Evolutionary conservation across 495 filamentous ascomycete genomes (phyloP).

Genomic region (Stereocaulon alpinum): DNA sequence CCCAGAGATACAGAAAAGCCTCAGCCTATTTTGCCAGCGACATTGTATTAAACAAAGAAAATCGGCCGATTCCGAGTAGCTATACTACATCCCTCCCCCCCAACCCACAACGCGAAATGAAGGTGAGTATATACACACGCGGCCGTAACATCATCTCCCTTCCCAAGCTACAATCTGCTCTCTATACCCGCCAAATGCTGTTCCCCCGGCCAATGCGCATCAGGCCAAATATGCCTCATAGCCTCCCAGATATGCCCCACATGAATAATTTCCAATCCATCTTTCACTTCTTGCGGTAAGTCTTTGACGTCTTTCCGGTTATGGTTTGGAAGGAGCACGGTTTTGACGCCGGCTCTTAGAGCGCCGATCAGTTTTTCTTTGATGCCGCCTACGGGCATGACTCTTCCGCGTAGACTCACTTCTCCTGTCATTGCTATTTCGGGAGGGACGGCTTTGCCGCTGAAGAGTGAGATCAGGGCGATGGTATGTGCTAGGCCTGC

Average conservation of each 20-base stretch:
- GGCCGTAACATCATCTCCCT: not conserved
- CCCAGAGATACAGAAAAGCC: too few relatives aligned
- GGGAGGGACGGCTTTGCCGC: conserved; percentile 76
- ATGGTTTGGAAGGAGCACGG: conserved; percentile 74
- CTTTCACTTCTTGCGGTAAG: conserved; percentile 78
- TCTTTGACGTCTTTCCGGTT: conserved; percentile 94
- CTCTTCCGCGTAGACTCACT: conserved; percentile 75
- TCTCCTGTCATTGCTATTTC: conserved; percentile 98
- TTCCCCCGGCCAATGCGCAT: conserved; percentile 67
- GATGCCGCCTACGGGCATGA: conserved; percentile 88
- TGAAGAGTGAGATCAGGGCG: conserved; percentile 85
- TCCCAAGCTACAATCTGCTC: conserved; percentile 45
- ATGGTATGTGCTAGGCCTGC: conserved; percentile 92
- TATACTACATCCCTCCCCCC: too few relatives aligned
- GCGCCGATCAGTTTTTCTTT: conserved; percentile 99
- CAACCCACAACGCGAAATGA: not conserved
- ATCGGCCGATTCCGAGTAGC: too few relatives aligned
- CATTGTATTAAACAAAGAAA: too few relatives aligned
- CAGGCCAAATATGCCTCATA: conserved; percentile 73
- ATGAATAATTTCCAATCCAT: conserved; percentile 79
- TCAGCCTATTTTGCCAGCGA: too few relatives aligned
- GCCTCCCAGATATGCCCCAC: conserved; percentile 84
- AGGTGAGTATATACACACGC: not conserved
- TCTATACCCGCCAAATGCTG: conserved; percentile 52
- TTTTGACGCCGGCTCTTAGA: conserved; percentile 85